These are phyloP conservation scores for Camelina neglecta DNA, from an alignment of 345 rosid species.

Conservation along the genomic window DNA sequence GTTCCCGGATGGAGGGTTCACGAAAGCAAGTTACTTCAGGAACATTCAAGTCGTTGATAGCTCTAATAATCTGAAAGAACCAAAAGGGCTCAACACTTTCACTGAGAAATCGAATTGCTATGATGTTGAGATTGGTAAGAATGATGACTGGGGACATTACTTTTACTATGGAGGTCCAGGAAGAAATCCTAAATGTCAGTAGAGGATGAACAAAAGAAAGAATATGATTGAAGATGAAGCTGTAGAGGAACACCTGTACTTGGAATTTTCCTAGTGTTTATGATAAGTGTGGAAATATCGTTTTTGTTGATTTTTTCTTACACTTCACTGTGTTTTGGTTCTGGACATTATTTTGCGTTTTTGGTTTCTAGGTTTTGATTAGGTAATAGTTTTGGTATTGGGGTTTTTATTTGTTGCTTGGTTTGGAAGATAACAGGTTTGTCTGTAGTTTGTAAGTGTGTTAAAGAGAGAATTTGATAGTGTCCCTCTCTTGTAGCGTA, in stretches of 20 bases:
- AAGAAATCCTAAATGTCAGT: conserved; percentile 62
- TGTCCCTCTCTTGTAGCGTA: neutral
- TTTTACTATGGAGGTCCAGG: conserved; percentile 81
- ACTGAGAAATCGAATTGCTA: conserved; percentile 72
- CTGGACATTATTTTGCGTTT: neutral
- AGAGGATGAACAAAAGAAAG: conserved; percentile 33
- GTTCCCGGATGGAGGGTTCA: conserved; percentile 66
- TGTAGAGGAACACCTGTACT: conserved; percentile 31
- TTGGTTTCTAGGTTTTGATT: conserved; percentile 30
- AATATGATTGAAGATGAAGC: conserved; percentile 7
- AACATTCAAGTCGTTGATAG: conserved; percentile 67
- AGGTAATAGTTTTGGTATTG: conserved; percentile 28
- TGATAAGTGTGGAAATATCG: conserved; percentile 39
- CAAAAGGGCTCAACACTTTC: conserved; percentile 62
- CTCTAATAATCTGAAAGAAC: conserved; percentile 65
- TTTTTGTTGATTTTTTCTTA: conserved; percentile 44
- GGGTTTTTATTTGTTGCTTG: conserved; percentile 15
- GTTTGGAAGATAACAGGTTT: conserved; percentile 11
- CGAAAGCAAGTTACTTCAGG: conserved; percentile 68
- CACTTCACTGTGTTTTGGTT: conserved; percentile 30
- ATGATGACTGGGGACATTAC: conserved; percentile 65
- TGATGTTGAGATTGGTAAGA: conserved; percentile 57
- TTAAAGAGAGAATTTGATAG: conserved; percentile 23
- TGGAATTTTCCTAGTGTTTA: conserved; percentile 1
- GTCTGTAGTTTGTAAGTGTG: conserved; percentile 30